Percentiles rank a stretch among this genome's conserved stretches.
These are phyloP conservation scores for Ophiostoma novo-ulmi DNA, from an alignment of 2,329 filamentous ascomycete genomes.

Conservation along the genomic window DNA sequence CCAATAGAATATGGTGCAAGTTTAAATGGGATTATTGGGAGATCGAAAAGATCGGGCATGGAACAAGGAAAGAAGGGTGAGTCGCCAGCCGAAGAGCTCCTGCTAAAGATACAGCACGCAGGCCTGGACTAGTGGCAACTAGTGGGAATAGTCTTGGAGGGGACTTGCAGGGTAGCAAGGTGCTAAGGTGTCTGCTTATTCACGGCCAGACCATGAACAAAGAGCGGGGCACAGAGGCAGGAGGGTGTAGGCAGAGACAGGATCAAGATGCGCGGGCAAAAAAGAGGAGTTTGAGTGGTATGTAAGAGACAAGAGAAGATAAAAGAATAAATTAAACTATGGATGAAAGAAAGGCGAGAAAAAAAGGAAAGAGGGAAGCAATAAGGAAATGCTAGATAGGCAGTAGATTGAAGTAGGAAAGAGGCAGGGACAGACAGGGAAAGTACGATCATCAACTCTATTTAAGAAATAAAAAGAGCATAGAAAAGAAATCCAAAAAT, in stretches of 20 bases:
- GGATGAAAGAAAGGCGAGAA: not conserved
- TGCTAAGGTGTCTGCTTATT: conserved; percentile 2
- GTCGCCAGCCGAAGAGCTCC: not conserved
- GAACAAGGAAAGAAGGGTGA: not conserved
- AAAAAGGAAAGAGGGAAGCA: not conserved
- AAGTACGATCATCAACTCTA: not conserved
- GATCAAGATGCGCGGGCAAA: not conserved
- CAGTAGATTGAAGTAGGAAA: not conserved
- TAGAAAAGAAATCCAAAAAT: not conserved
- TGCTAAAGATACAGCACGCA: not conserved
- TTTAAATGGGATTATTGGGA: not conserved
- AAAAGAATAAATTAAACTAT: not conserved
- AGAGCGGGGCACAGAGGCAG: not conserved
- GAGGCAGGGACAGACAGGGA: not conserved
- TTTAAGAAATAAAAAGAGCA: not conserved
- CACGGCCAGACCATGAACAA: conserved; percentile 8
- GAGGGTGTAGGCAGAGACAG: not conserved
- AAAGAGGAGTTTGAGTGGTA: conserved; percentile 1
- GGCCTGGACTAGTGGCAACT: not conserved
- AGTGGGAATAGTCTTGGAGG: not conserved
- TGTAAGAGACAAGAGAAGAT: not conserved
- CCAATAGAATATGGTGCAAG: not conserved
- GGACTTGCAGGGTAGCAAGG: not conserved
- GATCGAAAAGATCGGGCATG: conserved; percentile 6
- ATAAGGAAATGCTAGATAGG: not conserved